Conservation (phyloP, 2,329 filamentous ascomycete genomes). For the Calonectria montana region DNA sequence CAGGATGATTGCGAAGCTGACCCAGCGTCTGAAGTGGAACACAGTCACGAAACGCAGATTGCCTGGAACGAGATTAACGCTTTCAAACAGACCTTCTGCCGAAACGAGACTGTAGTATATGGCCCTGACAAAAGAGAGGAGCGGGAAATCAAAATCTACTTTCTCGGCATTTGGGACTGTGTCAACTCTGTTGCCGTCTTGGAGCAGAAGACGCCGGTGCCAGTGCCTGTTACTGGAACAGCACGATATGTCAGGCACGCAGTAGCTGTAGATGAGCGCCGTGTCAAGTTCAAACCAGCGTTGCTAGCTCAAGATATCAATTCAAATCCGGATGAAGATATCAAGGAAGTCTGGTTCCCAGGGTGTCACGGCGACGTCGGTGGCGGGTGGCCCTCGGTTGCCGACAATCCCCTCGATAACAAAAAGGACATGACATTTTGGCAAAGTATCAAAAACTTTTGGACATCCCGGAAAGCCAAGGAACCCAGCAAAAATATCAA, state of each 20-base stretch:
- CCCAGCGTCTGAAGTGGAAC: conserved; percentile 9
- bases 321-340: conserved; percentile 48
- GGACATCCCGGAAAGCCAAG: conserved; percentile 47
- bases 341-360: conserved; percentile 66
- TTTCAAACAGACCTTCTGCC: conserved; percentile 62
- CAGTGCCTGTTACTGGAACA: conserved; percentile 52
- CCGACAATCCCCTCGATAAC: conserved; percentile 37
- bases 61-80: conserved; percentile 53
- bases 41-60: conserved; percentile 37
- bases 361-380: conserved; percentile 66
- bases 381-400: conserved; percentile 59
- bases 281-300: conserved; percentile 66
- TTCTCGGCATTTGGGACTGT: conserved; percentile 67
- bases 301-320: conserved; percentile 57
- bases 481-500: conserved; percentile 45
- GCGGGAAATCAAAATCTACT: conserved; percentile 58
- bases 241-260: conserved; percentile 62
- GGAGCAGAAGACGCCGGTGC: conserved; percentile 51
- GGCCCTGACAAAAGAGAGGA: conserved; percentile 37
- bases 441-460: conserved; percentile 51
- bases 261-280: conserved; percentile 64
- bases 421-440: conserved; percentile 45
- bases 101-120: conserved; percentile 44
- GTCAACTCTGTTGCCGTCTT: conserved; percentile 62
- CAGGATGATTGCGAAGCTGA: conserved; percentile 24